phyloP scores from a whole-genome alignment of 345 rosid genomes.

The Erucastrum elatum region DNA sequence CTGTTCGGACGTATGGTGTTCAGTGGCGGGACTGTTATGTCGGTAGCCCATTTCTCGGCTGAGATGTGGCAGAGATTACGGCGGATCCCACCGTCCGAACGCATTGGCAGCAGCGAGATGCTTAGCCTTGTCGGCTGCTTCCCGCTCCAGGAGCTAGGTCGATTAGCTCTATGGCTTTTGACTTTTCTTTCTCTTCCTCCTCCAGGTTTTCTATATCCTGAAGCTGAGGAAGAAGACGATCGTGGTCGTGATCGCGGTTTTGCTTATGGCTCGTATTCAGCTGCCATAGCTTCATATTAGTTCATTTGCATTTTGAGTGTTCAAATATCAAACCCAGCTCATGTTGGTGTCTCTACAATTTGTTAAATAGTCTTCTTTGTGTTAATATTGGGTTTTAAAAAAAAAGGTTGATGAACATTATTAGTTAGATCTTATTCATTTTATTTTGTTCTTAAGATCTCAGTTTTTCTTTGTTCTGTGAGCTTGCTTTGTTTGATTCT shows the following conservation, averaged over 20 bases:
- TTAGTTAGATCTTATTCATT: neutral
- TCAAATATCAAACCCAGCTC: neutral
- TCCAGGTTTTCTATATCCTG: constrained; percentile 42
- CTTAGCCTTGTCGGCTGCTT: constrained; percentile 67
- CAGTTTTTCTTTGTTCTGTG: neutral
- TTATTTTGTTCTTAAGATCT: neutral
- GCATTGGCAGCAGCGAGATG: constrained; percentile 54
- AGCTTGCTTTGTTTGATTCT: neutral
- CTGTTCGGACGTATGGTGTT: constrained; percentile 52
- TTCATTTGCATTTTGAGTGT: constrained; percentile 31
- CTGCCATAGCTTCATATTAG: constrained; percentile 14
- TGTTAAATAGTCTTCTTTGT: neutral
- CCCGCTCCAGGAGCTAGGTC: constrained; percentile 69
- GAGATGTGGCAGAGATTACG: constrained; percentile 53
- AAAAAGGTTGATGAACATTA: neutral
- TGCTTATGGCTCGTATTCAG: constrained; percentile 15
- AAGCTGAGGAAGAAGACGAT: constrained; percentile 19
- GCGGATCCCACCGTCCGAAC: constrained; percentile 49
- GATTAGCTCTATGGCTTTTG: constrained; percentile 58
- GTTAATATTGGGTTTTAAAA: neutral
- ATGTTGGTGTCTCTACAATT: neutral
- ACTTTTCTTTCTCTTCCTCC: constrained; percentile 67
- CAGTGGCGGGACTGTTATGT: constrained; percentile 45
- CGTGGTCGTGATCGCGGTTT: neutral
- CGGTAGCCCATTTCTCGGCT: constrained; percentile 59